A percentile compares a stretch with the other conserved stretches of the same genome.
These are phyloP conservation scores for Oryza rufipogon DNA, from an alignment of 176 grass and related monocot species.

Conservation along the genomic window DNA sequence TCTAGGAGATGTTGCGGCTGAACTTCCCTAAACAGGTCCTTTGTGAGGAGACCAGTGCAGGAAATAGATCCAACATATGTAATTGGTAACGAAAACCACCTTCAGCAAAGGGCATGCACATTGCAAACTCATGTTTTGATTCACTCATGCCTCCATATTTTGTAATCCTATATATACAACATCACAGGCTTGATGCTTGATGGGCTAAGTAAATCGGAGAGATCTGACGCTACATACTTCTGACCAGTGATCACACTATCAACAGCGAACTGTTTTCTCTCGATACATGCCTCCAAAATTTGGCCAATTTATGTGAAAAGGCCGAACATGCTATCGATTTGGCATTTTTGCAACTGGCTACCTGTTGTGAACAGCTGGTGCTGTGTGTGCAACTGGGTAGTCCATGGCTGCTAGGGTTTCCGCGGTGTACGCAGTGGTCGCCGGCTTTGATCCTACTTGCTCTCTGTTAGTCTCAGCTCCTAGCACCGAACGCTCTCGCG, in stretches of 20 bases:
- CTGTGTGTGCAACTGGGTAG: conserved; percentile 51
- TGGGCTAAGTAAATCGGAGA: not conserved
- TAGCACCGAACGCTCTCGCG: conserved; percentile 15
- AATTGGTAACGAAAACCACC: not conserved
- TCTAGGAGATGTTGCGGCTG: no score
- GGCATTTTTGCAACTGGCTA: conserved; percentile 17
- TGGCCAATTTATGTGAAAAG: not conserved
- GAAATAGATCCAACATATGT: not conserved
- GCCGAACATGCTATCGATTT: conserved; percentile 7
- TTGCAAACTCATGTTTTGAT: not conserved
- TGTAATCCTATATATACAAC: conserved; percentile 12
- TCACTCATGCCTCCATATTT: not conserved
- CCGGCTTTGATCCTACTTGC: conserved; percentile 38
- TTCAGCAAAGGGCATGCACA: not conserved
- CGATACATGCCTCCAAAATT: not conserved
- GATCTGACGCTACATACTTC: not conserved
- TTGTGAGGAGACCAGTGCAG: not conserved
- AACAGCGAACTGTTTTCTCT: not conserved
- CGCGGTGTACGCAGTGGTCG: conserved; percentile 3
- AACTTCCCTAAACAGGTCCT: no score
- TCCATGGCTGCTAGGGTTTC: conserved; percentile 59
- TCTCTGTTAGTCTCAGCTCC: conserved; percentile 15
- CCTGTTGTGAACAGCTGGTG: conserved; percentile 55
- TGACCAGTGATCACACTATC: not conserved
- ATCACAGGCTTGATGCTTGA: not conserved